Base-by-base conservation (phyloP, 2,329 filamentous ascomycete species). In the Hypomyces perniciosus region DNA sequence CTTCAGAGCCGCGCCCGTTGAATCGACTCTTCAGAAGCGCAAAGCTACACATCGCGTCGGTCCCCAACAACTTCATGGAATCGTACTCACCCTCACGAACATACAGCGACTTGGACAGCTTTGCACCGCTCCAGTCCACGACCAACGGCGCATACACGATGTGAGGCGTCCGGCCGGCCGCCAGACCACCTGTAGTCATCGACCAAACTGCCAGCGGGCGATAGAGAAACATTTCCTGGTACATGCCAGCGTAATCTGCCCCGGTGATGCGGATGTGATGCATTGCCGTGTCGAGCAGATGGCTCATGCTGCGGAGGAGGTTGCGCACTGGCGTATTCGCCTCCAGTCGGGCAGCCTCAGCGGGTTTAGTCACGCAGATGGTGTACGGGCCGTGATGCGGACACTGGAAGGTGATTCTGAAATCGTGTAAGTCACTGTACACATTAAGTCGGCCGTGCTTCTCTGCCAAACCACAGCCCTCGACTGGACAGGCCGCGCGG, bases 41-140 rank as follows among this genome's bases (percentile, higher is more conserved):
- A 39, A 50, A 55, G 28, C 51, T 49, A 13, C 39, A 33, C 5
- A 54, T 29, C 13, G 42, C 45, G 20, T 52, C 51, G 9, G 37
- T 44, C 2, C 46, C 51, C 28, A 54, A 29, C 1, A 28, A 2
- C 6, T 48, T 29, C 51, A 56, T 56, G 12, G 38, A 10, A 6
- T 41, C 31, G 29, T 56, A 56, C 2, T 48, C 51, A 28, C 43
- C 48, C n/a, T 50, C 20, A 27, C 46, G 34, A 30, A 48, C 40
- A 30, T 52, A 53, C 1, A 55, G 30, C n/a, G n/a, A 30, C 10
- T 53, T 50, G 5, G 50, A 55, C 6, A 51, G 53, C 48, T 53
- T 51, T 26, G 53, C 53, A 8, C 43, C 43, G 28, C 52, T 52
- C 49, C 49, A 52, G 37, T 54, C 49, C 9, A 52, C 46, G 38